Percentiles rank a stretch among this genome's conserved stretches.
Conservation (phyloP, 2,329 filamentous ascomycete genomes). For the Colletotrichum australisinense region DNA sequence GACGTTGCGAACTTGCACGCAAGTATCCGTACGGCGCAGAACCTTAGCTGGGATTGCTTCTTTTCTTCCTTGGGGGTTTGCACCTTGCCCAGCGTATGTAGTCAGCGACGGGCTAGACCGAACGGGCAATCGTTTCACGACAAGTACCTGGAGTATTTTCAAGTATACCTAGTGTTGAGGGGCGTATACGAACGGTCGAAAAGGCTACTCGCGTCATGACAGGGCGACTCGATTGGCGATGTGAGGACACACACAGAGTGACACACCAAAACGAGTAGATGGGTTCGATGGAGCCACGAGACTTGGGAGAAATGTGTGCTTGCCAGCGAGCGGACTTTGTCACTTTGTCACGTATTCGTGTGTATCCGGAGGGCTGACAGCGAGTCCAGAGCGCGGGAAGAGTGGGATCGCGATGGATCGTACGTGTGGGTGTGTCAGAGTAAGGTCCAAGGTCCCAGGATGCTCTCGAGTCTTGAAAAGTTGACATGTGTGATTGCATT, state of each 20-base stretch:
- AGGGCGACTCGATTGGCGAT: neutral
- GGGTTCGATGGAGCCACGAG: neutral
- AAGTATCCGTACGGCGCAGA: neutral
- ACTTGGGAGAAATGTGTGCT: neutral
- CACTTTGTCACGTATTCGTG: neutral
- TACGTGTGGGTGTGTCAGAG: neutral
- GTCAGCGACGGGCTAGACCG: conserved; percentile 18
- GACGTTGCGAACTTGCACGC: conserved; percentile 23
- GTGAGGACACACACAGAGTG: neutral
- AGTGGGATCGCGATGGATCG: conserved; percentile 26
- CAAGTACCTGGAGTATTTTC: neutral
- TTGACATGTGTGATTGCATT: conserved; percentile 7
- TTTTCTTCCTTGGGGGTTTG: neutral
- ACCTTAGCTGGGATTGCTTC: neutral
- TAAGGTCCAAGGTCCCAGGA: neutral
- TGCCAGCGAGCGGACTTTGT: neutral
- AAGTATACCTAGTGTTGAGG: neutral
- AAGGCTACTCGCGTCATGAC: conserved; percentile 27
- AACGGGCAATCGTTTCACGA: conserved; percentile 8
- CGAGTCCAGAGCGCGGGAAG: neutral
- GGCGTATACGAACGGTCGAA: conserved; percentile 12
- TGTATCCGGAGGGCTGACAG: neutral
- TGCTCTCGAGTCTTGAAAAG: neutral
- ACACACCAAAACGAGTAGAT: neutral
- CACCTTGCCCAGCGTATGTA: neutral